Conservation (phyloP, 148 eudicot genomes). For the Rhododendron ovatum region DNA sequence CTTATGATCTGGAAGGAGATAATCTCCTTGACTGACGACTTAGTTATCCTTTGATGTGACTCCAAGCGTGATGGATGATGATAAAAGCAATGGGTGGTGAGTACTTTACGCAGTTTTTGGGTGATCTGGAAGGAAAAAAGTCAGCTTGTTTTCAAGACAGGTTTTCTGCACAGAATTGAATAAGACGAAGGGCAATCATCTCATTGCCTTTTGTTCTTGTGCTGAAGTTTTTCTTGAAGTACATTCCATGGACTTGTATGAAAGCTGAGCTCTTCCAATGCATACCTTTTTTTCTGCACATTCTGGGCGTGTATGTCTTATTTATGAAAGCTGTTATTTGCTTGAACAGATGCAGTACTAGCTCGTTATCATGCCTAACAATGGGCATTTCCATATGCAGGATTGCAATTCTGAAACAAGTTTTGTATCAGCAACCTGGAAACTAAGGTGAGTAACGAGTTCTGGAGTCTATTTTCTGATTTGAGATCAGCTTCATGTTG, state of each 20-base stretch:
- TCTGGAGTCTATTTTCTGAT: background rate
- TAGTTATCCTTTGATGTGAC: background rate
- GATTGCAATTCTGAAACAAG: constrained; percentile 32
- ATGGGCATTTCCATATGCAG: constrained; percentile 32
- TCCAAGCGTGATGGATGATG: background rate
- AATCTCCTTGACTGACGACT: background rate
- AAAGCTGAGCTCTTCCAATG: background rate
- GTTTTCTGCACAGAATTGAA: background rate
- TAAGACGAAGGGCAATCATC: background rate
- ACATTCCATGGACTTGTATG: background rate
- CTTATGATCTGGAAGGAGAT: background rate
- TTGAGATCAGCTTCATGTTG: constrained; percentile 5
- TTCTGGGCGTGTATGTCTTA: background rate
- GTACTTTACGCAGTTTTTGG: background rate
- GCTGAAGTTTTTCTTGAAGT: background rate
- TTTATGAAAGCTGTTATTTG: background rate
- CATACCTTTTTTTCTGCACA: background rate
- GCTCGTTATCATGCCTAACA: background rate
- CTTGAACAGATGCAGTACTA: background rate
- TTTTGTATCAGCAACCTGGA: constrained; percentile 69
- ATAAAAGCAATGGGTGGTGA: background rate
- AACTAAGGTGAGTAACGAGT: constrained; percentile 48
- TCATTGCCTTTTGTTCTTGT: background rate
- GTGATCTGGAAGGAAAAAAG: background rate
- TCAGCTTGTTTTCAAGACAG: background rate